Evolutionary conservation across 495 filamentous ascomycete species (phyloP).

Genomic region (Neurospora sp.): DNA sequence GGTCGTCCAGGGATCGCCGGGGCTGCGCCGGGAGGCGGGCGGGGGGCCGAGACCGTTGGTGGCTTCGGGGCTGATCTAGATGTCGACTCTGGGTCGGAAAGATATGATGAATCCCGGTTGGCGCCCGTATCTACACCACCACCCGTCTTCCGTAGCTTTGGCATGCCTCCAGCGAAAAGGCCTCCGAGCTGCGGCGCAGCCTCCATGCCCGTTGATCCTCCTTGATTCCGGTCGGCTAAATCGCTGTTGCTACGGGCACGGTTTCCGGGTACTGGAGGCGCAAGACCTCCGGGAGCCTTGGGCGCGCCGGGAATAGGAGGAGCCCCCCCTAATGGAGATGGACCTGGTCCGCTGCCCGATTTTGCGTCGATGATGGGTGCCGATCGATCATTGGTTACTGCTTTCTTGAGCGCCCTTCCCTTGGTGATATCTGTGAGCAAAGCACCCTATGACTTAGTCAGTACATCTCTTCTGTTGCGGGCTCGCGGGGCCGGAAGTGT

Average conservation of each 20-base stretch:
- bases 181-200: slow-evolving; percentile 76
- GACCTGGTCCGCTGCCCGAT: slow-evolving; percentile 39
- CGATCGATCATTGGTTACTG: slow-evolving; percentile 90
- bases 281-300: slow-evolving; percentile 49
- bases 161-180: slow-evolving; percentile 89
- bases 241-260: slow-evolving; percentile 79
- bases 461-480: slow-evolving; percentile 3
- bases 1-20: slow-evolving; percentile 51
- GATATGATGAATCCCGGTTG: slow-evolving; percentile 61
- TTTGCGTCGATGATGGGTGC: slow-evolving; percentile 59
- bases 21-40: slow-evolving; percentile 46
- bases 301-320: slow-evolving; percentile 70
- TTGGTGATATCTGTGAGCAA: slow-evolving; percentile 85
- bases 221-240: slow-evolving; percentile 36
- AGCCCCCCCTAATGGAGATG: slow-evolving; percentile 49
- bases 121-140: slow-evolving; percentile 88
- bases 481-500: neutral
- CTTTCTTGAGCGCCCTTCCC: slow-evolving; percentile 71
- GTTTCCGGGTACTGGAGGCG: slow-evolving; percentile 64
- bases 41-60: slow-evolving; percentile 51
- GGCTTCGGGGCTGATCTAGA: slow-evolving; percentile 44
- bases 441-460: slow-evolving; percentile 55
- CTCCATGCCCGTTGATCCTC: slow-evolving; percentile 28
- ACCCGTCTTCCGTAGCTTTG: slow-evolving; percentile 77
- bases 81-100: slow-evolving; percentile 68